Evolutionary conservation across 768 basidiomycete genomes (phyloP).

Genomic region (Fistulinella prunicolor): DNA sequence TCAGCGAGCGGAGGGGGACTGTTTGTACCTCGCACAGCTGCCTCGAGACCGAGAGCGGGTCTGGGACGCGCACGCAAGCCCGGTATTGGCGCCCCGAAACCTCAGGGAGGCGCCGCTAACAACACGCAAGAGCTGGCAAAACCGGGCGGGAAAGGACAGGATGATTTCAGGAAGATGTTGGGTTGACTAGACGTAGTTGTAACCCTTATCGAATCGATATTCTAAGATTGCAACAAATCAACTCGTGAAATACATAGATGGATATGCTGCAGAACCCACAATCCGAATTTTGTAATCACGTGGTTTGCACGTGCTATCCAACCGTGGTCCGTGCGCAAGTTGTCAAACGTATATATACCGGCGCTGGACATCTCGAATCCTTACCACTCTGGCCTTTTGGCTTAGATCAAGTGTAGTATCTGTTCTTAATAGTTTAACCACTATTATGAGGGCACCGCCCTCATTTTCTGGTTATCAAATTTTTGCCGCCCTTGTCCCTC

Average conservation of each 20-base stretch:
- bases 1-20: slow-evolving; percentile 43
- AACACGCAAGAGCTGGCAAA: slow-evolving; percentile 9
- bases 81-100: slow-evolving; percentile 19
- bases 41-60: slow-evolving; percentile 68
- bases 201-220: not conserved
- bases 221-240: too few relatives aligned
- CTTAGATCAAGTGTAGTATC: slow-evolving; percentile 80
- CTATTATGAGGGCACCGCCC: slow-evolving; percentile 56
- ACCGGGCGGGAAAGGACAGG: slow-evolving; percentile 46
- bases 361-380: not conserved
- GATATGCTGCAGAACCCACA: too few relatives aligned
- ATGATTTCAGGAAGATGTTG: slow-evolving; percentile 86
- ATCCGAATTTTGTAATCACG: too few relatives aligned
- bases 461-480: slow-evolving; percentile 54
- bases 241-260: too few relatives aligned
- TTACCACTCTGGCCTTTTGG: slow-evolving; percentile 52
- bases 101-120: slow-evolving; percentile 11
- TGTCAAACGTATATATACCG: slow-evolving; percentile 9
- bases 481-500: slow-evolving; percentile 27
- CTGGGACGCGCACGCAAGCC: slow-evolving; percentile 55
- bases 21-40: slow-evolving; percentile 67
- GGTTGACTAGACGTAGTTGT: slow-evolving; percentile 10
- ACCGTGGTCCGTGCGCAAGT: slow-evolving; percentile 21
- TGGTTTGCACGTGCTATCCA: too few relatives aligned
- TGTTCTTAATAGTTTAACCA: slow-evolving; percentile 64